These are phyloP conservation scores for Psilocybe sp. DNA, from an alignment of 768 basidiomycete genomes.

Conservation along the genomic window DNA sequence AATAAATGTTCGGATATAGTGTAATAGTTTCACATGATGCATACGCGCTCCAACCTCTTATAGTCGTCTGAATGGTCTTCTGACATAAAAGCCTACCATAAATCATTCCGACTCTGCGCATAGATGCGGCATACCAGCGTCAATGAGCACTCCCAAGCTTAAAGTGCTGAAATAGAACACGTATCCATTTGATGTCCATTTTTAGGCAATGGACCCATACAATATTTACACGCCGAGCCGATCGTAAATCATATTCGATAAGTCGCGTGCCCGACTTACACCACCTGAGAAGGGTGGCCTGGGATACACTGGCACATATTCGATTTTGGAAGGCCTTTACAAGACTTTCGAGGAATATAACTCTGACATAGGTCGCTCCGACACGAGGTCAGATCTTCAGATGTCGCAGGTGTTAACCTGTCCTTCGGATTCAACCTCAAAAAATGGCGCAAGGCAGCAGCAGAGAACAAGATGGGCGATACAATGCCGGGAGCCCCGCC, in stretches of 20 bases:
- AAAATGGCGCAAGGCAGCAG: constrained; percentile 4
- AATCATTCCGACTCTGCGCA: too few relatives aligned
- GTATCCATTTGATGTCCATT: too few relatives aligned
- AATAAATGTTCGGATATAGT: too few relatives aligned
- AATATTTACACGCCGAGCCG: too few relatives aligned
- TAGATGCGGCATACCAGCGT: too few relatives aligned
- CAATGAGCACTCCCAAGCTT: too few relatives aligned
- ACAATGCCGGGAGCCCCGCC: constrained; percentile 20
- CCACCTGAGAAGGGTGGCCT: constrained; percentile 55
- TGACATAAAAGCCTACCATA: too few relatives aligned
- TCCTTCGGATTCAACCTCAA: constrained; percentile 29
- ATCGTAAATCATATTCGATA: constrained; percentile 66
- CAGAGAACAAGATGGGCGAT: constrained; percentile 1
- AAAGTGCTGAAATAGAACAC: too few relatives aligned
- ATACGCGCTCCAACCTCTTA: too few relatives aligned
- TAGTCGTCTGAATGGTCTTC: too few relatives aligned
- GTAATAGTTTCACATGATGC: too few relatives aligned
- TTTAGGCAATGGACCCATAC: too few relatives aligned
- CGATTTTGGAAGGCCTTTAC: constrained; percentile 54
- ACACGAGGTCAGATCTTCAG: constrained; percentile 38
- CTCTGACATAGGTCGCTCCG: constrained; percentile 22
- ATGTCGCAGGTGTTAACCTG: constrained; percentile 44
- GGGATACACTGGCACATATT: constrained; percentile 60
- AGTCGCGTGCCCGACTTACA: constrained; percentile 60
- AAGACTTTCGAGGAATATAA: constrained; percentile 50